phyloP scores from a whole-genome alignment of 805 yeast genomes.

The Zygoascus ofunaensis region DNA sequence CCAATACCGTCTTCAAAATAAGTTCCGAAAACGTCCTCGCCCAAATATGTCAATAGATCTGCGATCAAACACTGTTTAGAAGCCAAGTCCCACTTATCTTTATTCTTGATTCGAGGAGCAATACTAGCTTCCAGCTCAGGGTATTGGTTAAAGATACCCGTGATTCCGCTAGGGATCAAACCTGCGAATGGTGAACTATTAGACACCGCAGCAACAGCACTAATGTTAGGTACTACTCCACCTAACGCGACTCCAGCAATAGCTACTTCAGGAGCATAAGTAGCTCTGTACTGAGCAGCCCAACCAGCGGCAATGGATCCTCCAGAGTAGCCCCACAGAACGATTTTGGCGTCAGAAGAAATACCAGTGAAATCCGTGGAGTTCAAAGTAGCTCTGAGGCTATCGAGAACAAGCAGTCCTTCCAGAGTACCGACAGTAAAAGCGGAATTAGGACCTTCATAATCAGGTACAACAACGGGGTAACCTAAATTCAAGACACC shows the following conservation, averaged over 20 bases:
- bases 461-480: slow-evolving; percentile 14
- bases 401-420: slow-evolving; percentile 24
- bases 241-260: slow-evolving; percentile 22
- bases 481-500: slow-evolving; percentile 12
- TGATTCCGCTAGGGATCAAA: slow-evolving; percentile 20
- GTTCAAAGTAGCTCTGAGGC: slow-evolving; percentile 21
- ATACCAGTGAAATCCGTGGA: slow-evolving; percentile 11
- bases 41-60: background rate
- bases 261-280: slow-evolving; percentile 24
- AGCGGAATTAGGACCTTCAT: slow-evolving; percentile 16
- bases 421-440: slow-evolving; percentile 17
- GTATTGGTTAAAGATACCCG: slow-evolving; percentile 23
- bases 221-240: slow-evolving; percentile 17
- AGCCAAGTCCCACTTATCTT: background rate
- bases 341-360: slow-evolving; percentile 13
- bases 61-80: background rate
- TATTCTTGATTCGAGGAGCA: background rate
- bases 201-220: slow-evolving; percentile 10
- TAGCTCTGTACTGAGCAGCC: slow-evolving; percentile 21
- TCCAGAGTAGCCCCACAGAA: slow-evolving; percentile 23
- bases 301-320: slow-evolving; percentile 24
- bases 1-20: slow-evolving; percentile 15
- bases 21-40: background rate
- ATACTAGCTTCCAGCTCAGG: slow-evolving; percentile 9
- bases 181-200: slow-evolving; percentile 21